These are phyloP conservation scores for Trichophyton equinum DNA, from an alignment of 2,329 filamentous ascomycete species.

Conservation along the genomic window DNA sequence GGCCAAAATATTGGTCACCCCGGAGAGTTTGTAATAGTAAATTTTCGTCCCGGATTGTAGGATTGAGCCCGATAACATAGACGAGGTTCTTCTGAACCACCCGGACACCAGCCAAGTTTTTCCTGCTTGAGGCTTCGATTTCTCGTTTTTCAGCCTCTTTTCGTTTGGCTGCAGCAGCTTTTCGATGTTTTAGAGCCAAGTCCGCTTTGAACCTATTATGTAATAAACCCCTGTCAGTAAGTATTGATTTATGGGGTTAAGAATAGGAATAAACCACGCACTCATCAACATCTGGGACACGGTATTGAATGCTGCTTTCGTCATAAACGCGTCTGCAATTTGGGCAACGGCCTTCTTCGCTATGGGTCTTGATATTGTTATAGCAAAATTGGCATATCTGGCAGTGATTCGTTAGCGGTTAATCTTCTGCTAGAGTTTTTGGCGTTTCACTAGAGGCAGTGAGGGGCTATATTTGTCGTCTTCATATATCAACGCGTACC, in stretches of 20 bases:
- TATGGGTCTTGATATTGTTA: conserved; percentile 97
- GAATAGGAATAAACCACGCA: conserved; percentile 38
- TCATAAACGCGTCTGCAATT: conserved; percentile 92
- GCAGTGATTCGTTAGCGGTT: neutral
- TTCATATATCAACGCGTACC: conserved; percentile 41
- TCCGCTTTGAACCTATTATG: conserved; percentile 38
- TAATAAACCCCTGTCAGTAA: neutral
- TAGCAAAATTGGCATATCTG: conserved; percentile 99
- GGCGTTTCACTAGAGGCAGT: neutral
- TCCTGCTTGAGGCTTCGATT: conserved; percentile 87
- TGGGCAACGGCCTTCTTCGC: conserved; percentile 86
- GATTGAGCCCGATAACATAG: conserved; percentile 89
- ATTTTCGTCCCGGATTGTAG: conserved; percentile 83
- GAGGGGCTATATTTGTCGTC: neutral
- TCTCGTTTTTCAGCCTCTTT: conserved; percentile 95
- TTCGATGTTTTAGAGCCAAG: conserved; percentile 61
- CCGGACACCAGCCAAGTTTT: conserved; percentile 86
- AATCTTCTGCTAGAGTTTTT: neutral
- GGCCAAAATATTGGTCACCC: conserved; percentile 87
- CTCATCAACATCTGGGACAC: conserved; percentile 90
- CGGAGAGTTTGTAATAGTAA: conserved; percentile 72
- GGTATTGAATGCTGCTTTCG: conserved; percentile 94
- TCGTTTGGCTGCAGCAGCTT: conserved; percentile 77
- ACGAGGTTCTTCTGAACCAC: conserved; percentile 98
- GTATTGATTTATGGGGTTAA: neutral